Conservation (phyloP, 768 basidiomycete genomes). For the Boletus pseudo-olivaceus region DNA sequence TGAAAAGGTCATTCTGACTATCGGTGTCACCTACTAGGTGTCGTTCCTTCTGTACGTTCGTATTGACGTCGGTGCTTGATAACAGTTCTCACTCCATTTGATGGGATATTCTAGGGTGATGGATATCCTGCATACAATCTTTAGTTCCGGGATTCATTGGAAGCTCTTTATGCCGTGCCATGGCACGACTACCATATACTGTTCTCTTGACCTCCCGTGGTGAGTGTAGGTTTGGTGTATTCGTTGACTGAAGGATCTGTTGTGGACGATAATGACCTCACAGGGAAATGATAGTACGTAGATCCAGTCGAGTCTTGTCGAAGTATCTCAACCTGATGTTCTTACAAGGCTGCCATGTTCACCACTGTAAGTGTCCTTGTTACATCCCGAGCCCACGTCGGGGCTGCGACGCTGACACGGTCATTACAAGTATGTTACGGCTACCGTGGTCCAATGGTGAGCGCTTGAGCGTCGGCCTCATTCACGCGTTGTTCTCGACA, state of each 20-base stretch:
- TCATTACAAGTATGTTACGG: not conserved
- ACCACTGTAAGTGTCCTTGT: not conserved
- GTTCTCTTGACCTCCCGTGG: not conserved
- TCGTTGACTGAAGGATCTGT: not conserved
- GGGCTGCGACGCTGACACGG: not conserved
- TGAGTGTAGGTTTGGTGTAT: not conserved
- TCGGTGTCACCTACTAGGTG: not conserved
- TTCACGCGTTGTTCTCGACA: not conserved
- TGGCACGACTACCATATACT: not conserved
- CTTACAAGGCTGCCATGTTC: not conserved
- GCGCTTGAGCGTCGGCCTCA: too few relatives aligned
- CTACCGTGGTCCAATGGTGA: too few relatives aligned
- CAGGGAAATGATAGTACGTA: slow-evolving; percentile 6
- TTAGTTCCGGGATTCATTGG: not conserved
- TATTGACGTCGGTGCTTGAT: not conserved
- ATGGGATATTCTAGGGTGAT: not conserved
- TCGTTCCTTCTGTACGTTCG: slow-evolving; percentile 1
- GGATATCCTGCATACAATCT: slow-evolving; percentile 1
- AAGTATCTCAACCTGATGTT: not conserved
- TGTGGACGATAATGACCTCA: not conserved
- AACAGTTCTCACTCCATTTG: not conserved
- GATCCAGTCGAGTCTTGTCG: not conserved
- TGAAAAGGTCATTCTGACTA: not conserved
- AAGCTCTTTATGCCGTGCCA: not conserved
- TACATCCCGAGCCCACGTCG: not conserved